These are phyloP conservation scores for Dentiscutata heterogama DNA, from an alignment of 371 early-diverging fungal genomes.

Conservation along the genomic window DNA sequence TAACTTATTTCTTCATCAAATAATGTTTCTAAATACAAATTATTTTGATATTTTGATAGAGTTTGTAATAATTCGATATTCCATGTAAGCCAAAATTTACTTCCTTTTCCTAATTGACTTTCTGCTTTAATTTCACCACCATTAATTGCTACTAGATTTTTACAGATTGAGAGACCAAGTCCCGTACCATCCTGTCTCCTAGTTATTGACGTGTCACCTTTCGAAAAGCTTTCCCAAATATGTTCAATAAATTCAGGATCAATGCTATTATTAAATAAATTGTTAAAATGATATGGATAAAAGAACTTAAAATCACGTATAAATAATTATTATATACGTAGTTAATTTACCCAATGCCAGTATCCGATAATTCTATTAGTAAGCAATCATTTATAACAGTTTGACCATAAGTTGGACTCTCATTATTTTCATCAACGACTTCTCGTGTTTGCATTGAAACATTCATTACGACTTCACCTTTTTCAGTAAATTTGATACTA, in stretches of 20 bases:
- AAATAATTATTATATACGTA: too few species aligned
- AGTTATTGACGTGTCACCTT: conserved; percentile 55
- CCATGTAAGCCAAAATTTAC: conserved; percentile 57
- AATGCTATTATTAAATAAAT: conserved; percentile 45
- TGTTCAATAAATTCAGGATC: conserved; percentile 55
- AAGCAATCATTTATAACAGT: not conserved
- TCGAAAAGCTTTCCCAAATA: conserved; percentile 59
- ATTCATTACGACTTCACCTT: conserved; percentile 23
- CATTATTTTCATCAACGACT: not conserved
- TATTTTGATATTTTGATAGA: too few species aligned
- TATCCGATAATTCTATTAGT: conserved; percentile 43
- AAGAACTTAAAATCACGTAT: not conserved
- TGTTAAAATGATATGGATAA: not conserved
- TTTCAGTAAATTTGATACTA: conserved; percentile 34
- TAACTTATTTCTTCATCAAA: not conserved
- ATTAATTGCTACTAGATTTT: conserved; percentile 55
- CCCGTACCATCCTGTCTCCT: conserved; percentile 57
- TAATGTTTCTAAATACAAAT: not conserved
- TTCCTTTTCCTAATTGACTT: conserved; percentile 54
- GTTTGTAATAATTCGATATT: conserved; percentile 41
- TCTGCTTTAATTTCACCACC: conserved; percentile 52
- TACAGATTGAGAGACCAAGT: conserved; percentile 57
- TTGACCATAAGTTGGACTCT: too few species aligned
- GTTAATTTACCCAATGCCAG: conserved; percentile 42
- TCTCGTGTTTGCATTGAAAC: not conserved